A percentile compares a stretch with the other conserved stretches of the same genome.
These are phyloP conservation scores for Backusella mclennaniae DNA, from an alignment of 192 early-diverging fungal genomes.

Conservation along the genomic window DNA sequence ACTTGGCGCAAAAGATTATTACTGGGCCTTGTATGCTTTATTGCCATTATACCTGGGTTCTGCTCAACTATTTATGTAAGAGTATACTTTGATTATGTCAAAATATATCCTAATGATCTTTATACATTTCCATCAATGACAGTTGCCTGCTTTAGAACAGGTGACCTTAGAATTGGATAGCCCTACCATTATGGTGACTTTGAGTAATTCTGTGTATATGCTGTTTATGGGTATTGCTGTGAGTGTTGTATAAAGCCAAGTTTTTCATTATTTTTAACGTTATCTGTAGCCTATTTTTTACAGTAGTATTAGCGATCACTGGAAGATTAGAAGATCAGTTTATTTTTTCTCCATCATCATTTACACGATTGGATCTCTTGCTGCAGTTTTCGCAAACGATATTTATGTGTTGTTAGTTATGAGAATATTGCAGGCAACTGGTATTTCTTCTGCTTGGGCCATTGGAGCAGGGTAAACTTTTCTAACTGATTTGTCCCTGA, in stretches of 20 bases:
- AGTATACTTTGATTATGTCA: not conserved
- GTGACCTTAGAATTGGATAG: conserved; percentile 19
- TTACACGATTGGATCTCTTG: conserved; percentile 40
- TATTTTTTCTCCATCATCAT: conserved; percentile 42
- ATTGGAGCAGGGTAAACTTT: conserved; percentile 43
- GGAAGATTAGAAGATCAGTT: conserved; percentile 41
- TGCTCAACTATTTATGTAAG: conserved; percentile 36
- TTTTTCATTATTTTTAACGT: not conserved
- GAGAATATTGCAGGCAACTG: conserved; percentile 44
- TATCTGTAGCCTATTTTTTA: conserved; percentile 34
- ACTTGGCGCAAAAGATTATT: conserved; percentile 15
- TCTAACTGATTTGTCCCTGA: not conserved
- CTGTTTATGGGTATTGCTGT: conserved; percentile 51
- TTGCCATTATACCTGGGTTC: conserved; percentile 31
- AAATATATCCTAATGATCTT: not conserved
- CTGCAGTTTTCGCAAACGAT: conserved; percentile 38
- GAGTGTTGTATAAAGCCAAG: not conserved
- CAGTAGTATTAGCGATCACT: conserved; percentile 45
- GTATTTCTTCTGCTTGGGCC: conserved; percentile 42
- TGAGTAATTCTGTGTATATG: conserved; percentile 43
- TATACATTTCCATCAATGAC: not conserved
- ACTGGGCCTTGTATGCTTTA: conserved; percentile 7
- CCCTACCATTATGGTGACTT: conserved; percentile 31
- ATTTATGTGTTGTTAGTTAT: conserved; percentile 37
- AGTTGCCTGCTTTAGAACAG: conserved; percentile 23